Base-by-base conservation (phyloP, 2,329 filamentous ascomycete species). In the Intubia oerlemansii region DNA sequence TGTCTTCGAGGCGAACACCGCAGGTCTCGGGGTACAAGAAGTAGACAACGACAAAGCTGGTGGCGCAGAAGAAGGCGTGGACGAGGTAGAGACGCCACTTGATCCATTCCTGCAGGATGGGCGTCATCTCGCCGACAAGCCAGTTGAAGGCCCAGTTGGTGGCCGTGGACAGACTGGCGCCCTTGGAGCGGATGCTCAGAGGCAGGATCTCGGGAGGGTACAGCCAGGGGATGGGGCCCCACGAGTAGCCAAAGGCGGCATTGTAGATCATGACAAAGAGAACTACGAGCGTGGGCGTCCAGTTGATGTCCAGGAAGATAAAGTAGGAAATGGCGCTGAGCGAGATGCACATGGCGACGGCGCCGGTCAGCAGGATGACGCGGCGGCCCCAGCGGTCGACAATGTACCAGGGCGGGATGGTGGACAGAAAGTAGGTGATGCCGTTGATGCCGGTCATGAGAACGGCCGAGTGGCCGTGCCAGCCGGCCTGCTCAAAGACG, bases 91-190 rank as follows among this genome's bases (percentile, higher is more conserved):
- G 58, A 19, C 88, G 70, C 88, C 88, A 98, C 42, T 76, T 68
- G 42, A 98, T 95, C 52, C 64, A 70, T 42, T 88, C 80, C 49
- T 98, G 85, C 34, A 95, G 57, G 31, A 95, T 71, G 2, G 88
- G 88, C 1, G 88, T 98, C 60, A 95, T 67, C 51, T 91, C 80
- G 39, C 88, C 88, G 4, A 95, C 88, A 16, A 95, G 59, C 78
- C 82, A 98, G 53, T 98, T 98, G 53, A 88, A 92, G 2, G 85
- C 82, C 88, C 88, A 98, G 47, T 98, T 98, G 18, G 84, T 74
- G 12, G 88, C 88, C 2, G 88, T 95, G 35, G 85, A 93, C 47
- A 98, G 53, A 62, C 82, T 92, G 30, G 88, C 85, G 35, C 88
- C 88, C 59, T 95, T 95, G 34, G 85, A 91, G 43, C 88, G 74